A percentile compares a stretch with the other conserved stretches of the same genome.
Evolutionary conservation across 768 basidiomycete species (phyloP).

Genomic region (Exidia glandulosa): DNA sequence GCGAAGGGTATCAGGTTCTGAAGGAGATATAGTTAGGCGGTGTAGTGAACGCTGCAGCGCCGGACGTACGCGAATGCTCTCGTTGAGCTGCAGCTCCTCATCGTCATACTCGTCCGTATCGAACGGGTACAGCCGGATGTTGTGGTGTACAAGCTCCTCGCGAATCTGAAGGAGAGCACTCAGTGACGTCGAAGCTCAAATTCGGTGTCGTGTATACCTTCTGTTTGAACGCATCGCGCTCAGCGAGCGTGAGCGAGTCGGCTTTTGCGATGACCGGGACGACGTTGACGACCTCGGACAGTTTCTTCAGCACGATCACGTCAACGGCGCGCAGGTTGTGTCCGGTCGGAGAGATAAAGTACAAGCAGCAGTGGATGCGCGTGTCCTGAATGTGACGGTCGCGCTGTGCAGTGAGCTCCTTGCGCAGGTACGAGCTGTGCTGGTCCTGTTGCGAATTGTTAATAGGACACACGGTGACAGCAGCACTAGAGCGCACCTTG

Average conservation of each 20-base stretch:
- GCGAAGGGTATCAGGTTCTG: slow-evolving; percentile 95
- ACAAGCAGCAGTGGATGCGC: slow-evolving; percentile 94
- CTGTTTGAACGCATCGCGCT: slow-evolving; percentile 86
- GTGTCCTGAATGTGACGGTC: slow-evolving; percentile 98
- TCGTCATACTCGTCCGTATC: slow-evolving; percentile 93
- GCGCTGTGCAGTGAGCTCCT: slow-evolving; percentile 97
- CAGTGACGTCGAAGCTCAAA: slow-evolving; percentile 5
- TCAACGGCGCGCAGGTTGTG: slow-evolving; percentile 94
- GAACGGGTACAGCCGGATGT: slow-evolving; percentile 92
- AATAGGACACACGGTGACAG: neutral
- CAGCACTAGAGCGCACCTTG: slow-evolving; percentile 36
- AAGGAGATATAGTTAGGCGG: neutral
- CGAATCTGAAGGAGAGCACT: slow-evolving; percentile 55
- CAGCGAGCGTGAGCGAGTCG: slow-evolving; percentile 87
- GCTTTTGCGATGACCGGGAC: slow-evolving; percentile 99
- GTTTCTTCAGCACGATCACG: slow-evolving; percentile 97
- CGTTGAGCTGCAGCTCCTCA: slow-evolving; percentile 85
- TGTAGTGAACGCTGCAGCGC: neutral
- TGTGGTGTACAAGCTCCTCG: slow-evolving; percentile 82
- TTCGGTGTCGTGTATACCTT: slow-evolving; percentile 35
- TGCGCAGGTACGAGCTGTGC: slow-evolving; percentile 95
- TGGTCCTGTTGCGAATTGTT: slow-evolving; percentile 47
- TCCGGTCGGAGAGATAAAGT: slow-evolving; percentile 99
- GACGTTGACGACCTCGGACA: slow-evolving; percentile 97
- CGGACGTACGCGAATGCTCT: slow-evolving; percentile 67